Evolutionary conservation across 495 filamentous ascomycete species (phyloP).

Genomic region (Penicillium pancosmium): DNA sequence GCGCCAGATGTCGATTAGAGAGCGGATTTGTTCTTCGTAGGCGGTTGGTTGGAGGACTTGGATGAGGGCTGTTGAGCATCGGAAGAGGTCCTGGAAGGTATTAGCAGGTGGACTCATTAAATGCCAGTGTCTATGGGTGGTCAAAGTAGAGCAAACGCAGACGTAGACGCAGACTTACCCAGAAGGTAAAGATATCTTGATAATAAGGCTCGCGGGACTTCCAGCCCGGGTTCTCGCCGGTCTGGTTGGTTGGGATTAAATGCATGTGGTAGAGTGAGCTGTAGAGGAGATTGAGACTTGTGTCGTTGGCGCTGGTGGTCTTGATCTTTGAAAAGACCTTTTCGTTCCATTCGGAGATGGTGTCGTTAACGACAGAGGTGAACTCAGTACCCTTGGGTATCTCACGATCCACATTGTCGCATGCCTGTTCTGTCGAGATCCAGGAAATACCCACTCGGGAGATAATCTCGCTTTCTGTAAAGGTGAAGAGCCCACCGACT

Average conservation of each 20-base stretch:
- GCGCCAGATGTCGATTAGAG: constrained; percentile 71
- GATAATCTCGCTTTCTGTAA: constrained; percentile 42
- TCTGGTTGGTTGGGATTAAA: constrained; percentile 70
- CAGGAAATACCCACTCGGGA: constrained; percentile 74
- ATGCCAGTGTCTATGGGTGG: neutral
- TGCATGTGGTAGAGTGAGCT: constrained; percentile 70
- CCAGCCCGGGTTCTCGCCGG: constrained; percentile 73
- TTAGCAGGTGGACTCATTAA: neutral
- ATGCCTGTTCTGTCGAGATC: constrained; percentile 66
- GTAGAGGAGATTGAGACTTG: constrained; percentile 63
- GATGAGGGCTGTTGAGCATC: constrained; percentile 63
- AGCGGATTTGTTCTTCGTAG: constrained; percentile 68
- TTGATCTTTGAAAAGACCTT: constrained; percentile 66
- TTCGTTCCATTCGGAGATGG: constrained; percentile 59
- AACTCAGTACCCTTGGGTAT: constrained; percentile 56
- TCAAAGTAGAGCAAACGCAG: neutral
- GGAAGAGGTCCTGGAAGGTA: constrained; percentile 57
- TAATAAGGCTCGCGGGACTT: constrained; percentile 63
- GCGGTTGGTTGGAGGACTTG: constrained; percentile 65
- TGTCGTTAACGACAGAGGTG: constrained; percentile 47
- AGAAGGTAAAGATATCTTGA: constrained; percentile 49
- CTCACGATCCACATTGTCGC: constrained; percentile 58
- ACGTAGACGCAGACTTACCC: constrained; percentile 45
- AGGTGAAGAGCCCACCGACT: constrained; percentile 41
- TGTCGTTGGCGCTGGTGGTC: constrained; percentile 56